Evolutionary conservation across 108 stramenopile genomes (phyloP).

Genomic region (Mediolabrus comicus): DNA sequence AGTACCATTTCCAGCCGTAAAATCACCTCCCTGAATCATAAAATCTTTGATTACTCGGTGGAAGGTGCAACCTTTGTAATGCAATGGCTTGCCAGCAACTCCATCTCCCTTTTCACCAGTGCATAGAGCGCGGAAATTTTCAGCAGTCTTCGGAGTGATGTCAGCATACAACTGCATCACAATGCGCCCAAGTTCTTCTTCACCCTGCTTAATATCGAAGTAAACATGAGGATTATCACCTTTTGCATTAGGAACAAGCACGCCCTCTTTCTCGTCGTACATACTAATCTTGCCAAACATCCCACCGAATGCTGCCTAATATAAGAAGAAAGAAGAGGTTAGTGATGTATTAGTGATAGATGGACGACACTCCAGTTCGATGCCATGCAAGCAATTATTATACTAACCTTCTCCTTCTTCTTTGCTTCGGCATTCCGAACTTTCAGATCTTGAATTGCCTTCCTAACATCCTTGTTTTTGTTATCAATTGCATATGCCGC

Average conservation of each 20-base stretch:
- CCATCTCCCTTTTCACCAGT: conserved; percentile 92
- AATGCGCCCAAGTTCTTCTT: conserved; percentile 74
- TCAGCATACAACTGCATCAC: conserved; percentile 92
- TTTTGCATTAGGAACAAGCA: conserved; percentile 66
- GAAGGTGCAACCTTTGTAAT: conserved; percentile 91
- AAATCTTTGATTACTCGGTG: conserved; percentile 95
- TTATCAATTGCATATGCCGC: conserved; percentile 84
- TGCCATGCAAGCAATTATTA: too few species aligned
- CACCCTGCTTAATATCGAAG: conserved; percentile 90
- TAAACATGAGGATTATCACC: conserved; percentile 90
- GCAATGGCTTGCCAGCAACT: conserved; percentile 72
- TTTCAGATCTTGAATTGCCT: conserved; percentile 79
- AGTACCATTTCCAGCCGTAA: conserved; percentile 96
- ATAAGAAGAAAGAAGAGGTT: too few species aligned
- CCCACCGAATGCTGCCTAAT: conserved; percentile 84
- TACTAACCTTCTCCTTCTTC: conserved; percentile 91
- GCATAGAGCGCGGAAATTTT: conserved; percentile 95
- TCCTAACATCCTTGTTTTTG: conserved; percentile 90
- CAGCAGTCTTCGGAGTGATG: conserved; percentile 93
- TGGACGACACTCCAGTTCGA: too few species aligned
- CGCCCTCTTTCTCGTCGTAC: conserved; percentile 93
- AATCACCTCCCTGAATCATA: conserved; percentile 95
- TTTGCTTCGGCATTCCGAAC: conserved; percentile 61
- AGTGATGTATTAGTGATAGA: too few species aligned
- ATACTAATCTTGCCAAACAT: conserved; percentile 86